Base-by-base conservation (phyloP, 805 yeast genomes). In the Priceomyces carsonii region DNA sequence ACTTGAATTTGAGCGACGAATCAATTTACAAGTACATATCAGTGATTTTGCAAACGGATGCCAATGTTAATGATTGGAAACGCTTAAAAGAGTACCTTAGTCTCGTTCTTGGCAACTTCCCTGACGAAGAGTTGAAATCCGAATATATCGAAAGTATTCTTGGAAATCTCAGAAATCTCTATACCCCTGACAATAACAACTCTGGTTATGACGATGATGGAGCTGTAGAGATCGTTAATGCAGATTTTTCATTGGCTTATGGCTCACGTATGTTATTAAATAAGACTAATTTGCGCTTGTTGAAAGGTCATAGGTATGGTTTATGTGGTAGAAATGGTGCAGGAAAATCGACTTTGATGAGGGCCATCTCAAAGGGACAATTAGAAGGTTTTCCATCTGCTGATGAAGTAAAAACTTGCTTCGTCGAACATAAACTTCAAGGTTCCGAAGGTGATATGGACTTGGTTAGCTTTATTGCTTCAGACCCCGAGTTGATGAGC, bases 251-350 rank as follows among this genome's bases (percentile, higher is more conserved):
- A 0, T 71, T 91, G 47, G 99, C 99, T 24, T 93, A 93, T 59
- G 99, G 99, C 66, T 86, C 96, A 18, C 81, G 97, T 67, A 91
- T 91, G 97, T 76, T 93, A 50, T 72, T 91, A 51, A 91, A 90
- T 75, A 93, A 93, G 69, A 89, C 99, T 30, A 85, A 76, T 42
- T 70, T 91, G 59, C 79, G 95, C 57, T 75, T 91, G 44, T 71
- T 86, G 50, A 88, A 90, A 69, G 98, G 98, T 53, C 97, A 87
- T 67, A 79, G 99, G 66, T 91, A 91, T 57, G 99, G 99, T 72
- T 75, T 91, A 43, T 88, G 96, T 74, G 99, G 99, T 59, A 77
- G 97, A 68, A 91, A 91, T 60, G 99, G 99, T 76, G 97, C 96
- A 41, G 99, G 99, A 71, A 91, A 91, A 66, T 89, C 97, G 9